Evolutionary conservation across 495 filamentous ascomycete genomes (phyloP), one percentile per base, ranked within the genome.

Genomic region (Penicillium crystallinum): DNA sequence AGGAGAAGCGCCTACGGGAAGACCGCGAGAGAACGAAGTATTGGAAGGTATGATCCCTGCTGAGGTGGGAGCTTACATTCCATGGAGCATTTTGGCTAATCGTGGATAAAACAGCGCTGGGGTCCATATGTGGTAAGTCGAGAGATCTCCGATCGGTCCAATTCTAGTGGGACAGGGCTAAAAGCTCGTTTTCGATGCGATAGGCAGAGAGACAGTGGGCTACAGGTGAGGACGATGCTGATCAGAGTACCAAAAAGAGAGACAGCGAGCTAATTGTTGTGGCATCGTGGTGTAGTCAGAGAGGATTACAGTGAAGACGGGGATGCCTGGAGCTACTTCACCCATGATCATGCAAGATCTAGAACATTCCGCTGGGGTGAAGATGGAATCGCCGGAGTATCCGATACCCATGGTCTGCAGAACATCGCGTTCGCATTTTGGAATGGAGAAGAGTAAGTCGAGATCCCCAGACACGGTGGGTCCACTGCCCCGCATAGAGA

Each of bases 261-360:
- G 41, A 15, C 23, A 25, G 39, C 37, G 48, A 22, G 55, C 59
- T 65, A 57, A 68, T 67, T 40, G 58, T 41, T 57, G 56, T 49
- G 46, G 52, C 40, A 2, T 43, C 29, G 23, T 34, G 10, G 34
- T 41, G 61, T 68, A 90, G 92, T 97, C 49, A 81, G 92, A 57
- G 92, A 97, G 77, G 92, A 97, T 75, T 97, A 97, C 55, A 82
- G 79, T 18, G 74, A 78, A 42, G 86, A 96, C 63, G 92, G 92
- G 39, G 90, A 97, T 74, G 92, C 92, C 36, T 97, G 92, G 92
- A 92, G 88, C 67, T 90, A 97, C 75, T 97, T 97, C 67, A 82
- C 89, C 8, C 90, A 97, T 70, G 92, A 96, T 54, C 83, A 93
- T 71, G 87, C 92, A 19, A 82, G 89, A 59, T 91, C 89, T 37